Base-by-base conservation (phyloP, 164 flowering plant species). In the Platanus orientalis region DNA sequence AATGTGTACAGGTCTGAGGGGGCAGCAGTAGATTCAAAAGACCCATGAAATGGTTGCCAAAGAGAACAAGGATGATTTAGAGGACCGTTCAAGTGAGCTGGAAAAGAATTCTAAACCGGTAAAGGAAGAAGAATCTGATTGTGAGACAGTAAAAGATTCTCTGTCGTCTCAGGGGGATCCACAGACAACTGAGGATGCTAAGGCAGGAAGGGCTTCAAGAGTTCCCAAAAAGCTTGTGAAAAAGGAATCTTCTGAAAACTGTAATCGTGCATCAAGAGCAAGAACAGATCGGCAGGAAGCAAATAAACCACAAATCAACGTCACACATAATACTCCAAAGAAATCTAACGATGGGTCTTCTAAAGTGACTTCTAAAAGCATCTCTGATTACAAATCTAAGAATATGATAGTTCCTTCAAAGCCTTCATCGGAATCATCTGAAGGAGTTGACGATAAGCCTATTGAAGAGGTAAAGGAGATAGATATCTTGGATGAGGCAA, bases 61-160 rank as follows among this genome's bases (percentile, higher is more conserved):
- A 62, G 77, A 60, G 55, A 79, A 55, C 40, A 74, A 57, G 58
- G 80, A 78, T 40, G 75, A 67, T 4, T 21, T 65, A 60, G 80
- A 76, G 55, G 76, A 75, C 54, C 48, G 55, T 59, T 74, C 75
- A 45, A 69, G 69, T 78, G 87, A 79, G 66, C 32, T 78, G 68
- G 88, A 81, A 34, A 88, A 64, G 51, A 84, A 78, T 52, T 4
- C 63, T 28, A 74, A 59, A 47, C 74, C 66, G 56, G 81, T 65
- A n/a, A 83, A 81, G 66, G 92, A 78, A 59, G 90, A 75, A 25
- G 85, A 73, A 30, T 89, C 93, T 29, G 96, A 91, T 69, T 60
- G 77, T 55, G 97, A 84, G 55, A 78, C 88, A 10, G 65, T 55
- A 25, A 83, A 69, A 67, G 95, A 82, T 71, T 84, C 87, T 3